A percentile compares a stretch with the other conserved stretches of the same genome.
phyloP scores from a whole-genome alignment of 352 stramenopile species.

The Blastocystis sp. region DNA sequence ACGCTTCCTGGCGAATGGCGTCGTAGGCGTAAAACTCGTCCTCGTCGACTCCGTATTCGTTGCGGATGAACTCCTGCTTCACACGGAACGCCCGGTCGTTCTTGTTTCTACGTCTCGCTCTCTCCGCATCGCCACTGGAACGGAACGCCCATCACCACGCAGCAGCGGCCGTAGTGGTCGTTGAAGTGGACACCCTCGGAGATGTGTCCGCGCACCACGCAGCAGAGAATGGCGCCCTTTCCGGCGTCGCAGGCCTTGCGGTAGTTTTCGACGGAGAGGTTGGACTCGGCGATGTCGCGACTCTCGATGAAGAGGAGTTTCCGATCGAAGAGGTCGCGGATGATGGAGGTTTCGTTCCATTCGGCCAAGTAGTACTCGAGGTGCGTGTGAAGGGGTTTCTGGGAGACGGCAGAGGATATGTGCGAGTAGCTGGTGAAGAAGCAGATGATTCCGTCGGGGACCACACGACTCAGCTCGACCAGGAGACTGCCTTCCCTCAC shows the following conservation, averaged over 20 bases:
- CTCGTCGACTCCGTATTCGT: slow-evolving; percentile 71
- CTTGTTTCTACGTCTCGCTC: slow-evolving; percentile 55
- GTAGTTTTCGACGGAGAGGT: slow-evolving; percentile 93
- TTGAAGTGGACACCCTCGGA: slow-evolving; percentile 99
- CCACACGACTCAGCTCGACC: slow-evolving; percentile 79
- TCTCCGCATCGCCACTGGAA: slow-evolving; percentile 89
- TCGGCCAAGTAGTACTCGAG: slow-evolving; percentile 29
- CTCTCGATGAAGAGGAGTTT: slow-evolving; percentile 99
- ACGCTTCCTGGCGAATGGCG: slow-evolving; percentile 81
- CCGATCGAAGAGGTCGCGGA: slow-evolving; percentile 82
- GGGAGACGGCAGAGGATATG: slow-evolving; percentile 67
- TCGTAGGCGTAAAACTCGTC: slow-evolving; percentile 65
- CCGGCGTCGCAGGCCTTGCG: slow-evolving; percentile 87
- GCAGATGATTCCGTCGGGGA: slow-evolving; percentile 92
- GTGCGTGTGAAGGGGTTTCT: neutral
- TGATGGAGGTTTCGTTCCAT: slow-evolving; percentile 66
- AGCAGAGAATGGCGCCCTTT: slow-evolving; percentile 91
- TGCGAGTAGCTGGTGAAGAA: slow-evolving; percentile 99
- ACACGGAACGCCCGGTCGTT: slow-evolving; percentile 73
- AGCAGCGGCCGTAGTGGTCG: slow-evolving; percentile 88
- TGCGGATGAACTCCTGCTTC: slow-evolving; percentile 87
- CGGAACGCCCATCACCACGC: slow-evolving; percentile 94
- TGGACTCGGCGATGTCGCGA: slow-evolving; percentile 97
- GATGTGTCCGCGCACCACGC: slow-evolving; percentile 90
- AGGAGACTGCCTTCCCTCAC: slow-evolving; percentile 87